Conservation (phyloP, 208 protist genomes). For the Leishmania arabica region DNA sequence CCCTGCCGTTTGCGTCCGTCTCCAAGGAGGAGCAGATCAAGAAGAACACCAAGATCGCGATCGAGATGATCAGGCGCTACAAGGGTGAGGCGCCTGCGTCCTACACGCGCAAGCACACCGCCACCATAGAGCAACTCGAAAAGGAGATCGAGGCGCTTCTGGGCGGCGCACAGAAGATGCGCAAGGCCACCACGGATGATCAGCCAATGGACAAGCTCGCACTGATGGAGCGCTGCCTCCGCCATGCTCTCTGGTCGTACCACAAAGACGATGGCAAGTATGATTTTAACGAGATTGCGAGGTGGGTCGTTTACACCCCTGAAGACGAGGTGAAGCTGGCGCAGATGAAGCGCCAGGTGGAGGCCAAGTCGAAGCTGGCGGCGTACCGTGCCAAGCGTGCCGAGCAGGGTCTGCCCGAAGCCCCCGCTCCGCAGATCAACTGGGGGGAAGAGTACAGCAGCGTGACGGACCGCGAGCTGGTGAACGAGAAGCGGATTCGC, state of each 20-base stretch:
- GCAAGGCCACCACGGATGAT: slow-evolving; percentile 75
- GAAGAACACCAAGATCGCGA: slow-evolving; percentile 88
- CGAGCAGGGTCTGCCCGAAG: slow-evolving; percentile 61
- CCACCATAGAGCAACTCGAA: slow-evolving; percentile 89
- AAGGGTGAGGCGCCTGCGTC: slow-evolving; percentile 72
- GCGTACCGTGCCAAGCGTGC: slow-evolving; percentile 72
- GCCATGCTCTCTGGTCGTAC: slow-evolving; percentile 92
- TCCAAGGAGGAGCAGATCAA: slow-evolving; percentile 84
- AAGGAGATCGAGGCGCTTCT: slow-evolving; percentile 90
- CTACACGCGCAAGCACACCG: slow-evolving; percentile 81
- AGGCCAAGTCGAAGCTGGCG: slow-evolving; percentile 74
- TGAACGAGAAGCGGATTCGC: slow-evolving; percentile 88
- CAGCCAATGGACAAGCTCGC: slow-evolving; percentile 91
- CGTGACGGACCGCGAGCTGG: slow-evolving; percentile 83
- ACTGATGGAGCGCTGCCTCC: slow-evolving; percentile 92
- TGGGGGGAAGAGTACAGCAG: slow-evolving; percentile 77
- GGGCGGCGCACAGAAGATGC: slow-evolving; percentile 74
- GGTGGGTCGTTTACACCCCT: slow-evolving; percentile 92
- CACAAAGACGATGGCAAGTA: slow-evolving; percentile 90
- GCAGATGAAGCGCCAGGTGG: slow-evolving; percentile 75
- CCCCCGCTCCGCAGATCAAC: slow-evolving; percentile 73
- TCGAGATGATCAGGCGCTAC: slow-evolving; percentile 90
- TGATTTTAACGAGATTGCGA: slow-evolving; percentile 86
- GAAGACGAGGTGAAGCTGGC: slow-evolving; percentile 84
- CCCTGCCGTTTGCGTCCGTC: slow-evolving; percentile 33